Evolutionary conservation across 768 basidiomycete genomes (phyloP).

Genomic region (Xanthoconium stramineum): DNA sequence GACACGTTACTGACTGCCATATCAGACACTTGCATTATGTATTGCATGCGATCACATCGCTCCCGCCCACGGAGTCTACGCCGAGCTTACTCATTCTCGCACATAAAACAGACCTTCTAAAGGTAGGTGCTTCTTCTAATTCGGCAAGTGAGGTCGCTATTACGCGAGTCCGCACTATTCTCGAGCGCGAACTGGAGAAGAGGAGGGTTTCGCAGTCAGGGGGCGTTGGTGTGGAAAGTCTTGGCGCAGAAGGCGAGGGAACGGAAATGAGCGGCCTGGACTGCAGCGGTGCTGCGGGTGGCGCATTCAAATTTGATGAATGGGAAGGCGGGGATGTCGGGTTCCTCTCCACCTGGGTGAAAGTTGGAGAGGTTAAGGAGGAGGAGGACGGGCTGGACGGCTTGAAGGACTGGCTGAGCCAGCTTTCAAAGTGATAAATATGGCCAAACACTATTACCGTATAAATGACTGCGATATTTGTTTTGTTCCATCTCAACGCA

Average conservation of each 20-base stretch:
- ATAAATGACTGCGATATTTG: conserved; percentile 11
- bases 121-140: conserved; percentile 35
- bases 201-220: conserved; percentile 60
- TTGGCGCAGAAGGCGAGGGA: conserved; percentile 66
- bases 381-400: conserved; percentile 40
- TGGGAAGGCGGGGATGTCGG: conserved; percentile 85
- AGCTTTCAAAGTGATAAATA: conserved; percentile 26
- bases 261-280: conserved; percentile 75
- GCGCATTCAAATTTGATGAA: conserved; percentile 66
- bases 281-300: conserved; percentile 51
- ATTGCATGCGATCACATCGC: conserved; percentile 63
- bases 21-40: conserved; percentile 70
- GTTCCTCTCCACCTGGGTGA: conserved; percentile 60
- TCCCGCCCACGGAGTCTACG: conserved; percentile 64
- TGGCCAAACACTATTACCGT: conserved; percentile 21
- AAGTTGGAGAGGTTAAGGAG: conserved; percentile 29
- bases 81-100: conserved; percentile 68
- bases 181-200: conserved; percentile 84
- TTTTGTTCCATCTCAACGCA: conserved; percentile 37
- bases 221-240: conserved; percentile 67
- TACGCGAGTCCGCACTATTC: conserved; percentile 68
- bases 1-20: neutral
- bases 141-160: conserved; percentile 50
- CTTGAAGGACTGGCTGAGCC: conserved; percentile 49
- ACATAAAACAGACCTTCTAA: conserved; percentile 75